Evolutionary conservation across 176 grass and related monocot genomes (phyloP), one percentile per base, ranked within the genome.

Genomic region (Carex pumila): DNA sequence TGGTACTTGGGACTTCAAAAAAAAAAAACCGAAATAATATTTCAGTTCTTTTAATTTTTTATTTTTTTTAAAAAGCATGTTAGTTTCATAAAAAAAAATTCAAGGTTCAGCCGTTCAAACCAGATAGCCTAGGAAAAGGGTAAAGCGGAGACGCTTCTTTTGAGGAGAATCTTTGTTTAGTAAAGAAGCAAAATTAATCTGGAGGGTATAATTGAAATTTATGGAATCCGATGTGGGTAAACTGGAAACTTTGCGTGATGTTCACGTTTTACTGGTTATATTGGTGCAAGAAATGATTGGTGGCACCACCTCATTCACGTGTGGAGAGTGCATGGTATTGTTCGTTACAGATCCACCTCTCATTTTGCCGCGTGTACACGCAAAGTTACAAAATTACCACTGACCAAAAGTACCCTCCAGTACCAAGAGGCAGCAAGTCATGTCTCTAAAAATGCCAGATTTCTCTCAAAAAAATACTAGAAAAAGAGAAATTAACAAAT

Each of bases 161-260:
- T 67, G 31, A 82, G 80, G 80, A 64, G 80, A 82, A 82, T 82
- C 80, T 82, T 82, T 66, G 80, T 82, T 82, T 67, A 19, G 39
- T 67, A 29, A 11, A 43, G 39, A 82, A 82, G 80, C 80, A 82
- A 82, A 81, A 65, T 45, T 82, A 50, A 53, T 30, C 47, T 52
- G 37, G 8, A 14, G 70, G 47, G 21, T 30, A 5, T 17, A 75
- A 54, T 53, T 53, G n/a, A 32, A 55, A 78, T 34, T 32, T 57
- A 78, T 53, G 14, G 73, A 83, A 66, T 66, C 21, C 36, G 0
- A 52, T 25, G 12, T 10, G 41, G 79, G 79, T 65, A 3, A 83
- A 69, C 68, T 66, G 3, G 18, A 53, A 65, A 83, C 22, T 69
- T 67, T 68, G 22, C 62, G 81, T 55, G 15, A 3, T 62, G 10